phyloP scores from a whole-genome alignment of 441 rosid genomes.

The Omphalea diandra region DNA sequence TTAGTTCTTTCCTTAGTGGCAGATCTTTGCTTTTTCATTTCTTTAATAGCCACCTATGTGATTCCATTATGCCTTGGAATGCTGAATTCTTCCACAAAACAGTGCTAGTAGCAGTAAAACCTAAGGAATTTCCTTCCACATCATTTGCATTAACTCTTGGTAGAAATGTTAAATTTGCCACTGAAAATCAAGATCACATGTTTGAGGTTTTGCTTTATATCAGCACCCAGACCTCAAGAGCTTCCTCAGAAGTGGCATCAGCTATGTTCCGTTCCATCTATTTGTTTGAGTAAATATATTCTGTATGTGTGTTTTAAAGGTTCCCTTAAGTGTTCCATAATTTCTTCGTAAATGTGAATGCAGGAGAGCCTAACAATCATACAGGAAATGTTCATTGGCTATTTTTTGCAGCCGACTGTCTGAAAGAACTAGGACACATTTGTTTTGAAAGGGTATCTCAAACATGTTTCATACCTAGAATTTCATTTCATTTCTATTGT shows the following conservation, averaged over 20 bases:
- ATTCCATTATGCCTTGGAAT: background rate
- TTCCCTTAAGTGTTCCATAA: background rate
- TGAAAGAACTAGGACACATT: too few relatives aligned
- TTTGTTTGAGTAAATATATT: background rate
- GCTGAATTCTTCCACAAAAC: background rate
- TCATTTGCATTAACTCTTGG: background rate
- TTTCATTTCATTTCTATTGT: too few relatives aligned
- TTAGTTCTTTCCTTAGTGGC: background rate
- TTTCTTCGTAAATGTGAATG: background rate
- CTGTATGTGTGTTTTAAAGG: background rate
- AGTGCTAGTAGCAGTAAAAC: background rate
- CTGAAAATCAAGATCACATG: background rate
- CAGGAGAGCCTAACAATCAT: background rate
- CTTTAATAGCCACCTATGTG: background rate
- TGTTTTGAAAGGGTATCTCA: too few relatives aligned
- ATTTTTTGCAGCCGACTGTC: background rate
- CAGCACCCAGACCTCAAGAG: background rate
- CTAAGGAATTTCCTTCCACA: background rate
- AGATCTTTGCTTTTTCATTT: background rate
- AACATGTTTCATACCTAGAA: too few relatives aligned
- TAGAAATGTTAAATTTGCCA: background rate
- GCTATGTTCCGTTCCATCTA: background rate
- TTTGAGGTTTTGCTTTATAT: background rate
- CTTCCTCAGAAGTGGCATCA: constrained; percentile 2
- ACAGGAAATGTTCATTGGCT: background rate